These are phyloP conservation scores for Hymenoscyphus scutula DNA, from an alignment of 2,329 filamentous ascomycete species.

Conservation along the genomic window DNA sequence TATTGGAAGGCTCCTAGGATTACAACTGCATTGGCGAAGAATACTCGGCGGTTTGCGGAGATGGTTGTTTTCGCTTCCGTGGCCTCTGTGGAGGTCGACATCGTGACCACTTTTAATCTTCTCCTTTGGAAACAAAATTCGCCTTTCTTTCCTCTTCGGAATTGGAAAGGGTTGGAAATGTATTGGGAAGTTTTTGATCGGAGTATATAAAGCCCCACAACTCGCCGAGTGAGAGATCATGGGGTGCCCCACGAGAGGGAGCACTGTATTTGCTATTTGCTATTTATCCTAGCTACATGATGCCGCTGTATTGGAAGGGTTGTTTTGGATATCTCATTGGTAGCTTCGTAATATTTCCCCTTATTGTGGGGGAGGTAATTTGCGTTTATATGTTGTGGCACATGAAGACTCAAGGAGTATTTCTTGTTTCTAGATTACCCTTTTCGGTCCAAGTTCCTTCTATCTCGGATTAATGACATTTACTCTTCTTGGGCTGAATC, in stretches of 20 bases:
- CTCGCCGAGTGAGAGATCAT: neutral
- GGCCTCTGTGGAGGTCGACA: neutral
- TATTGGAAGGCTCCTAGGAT: conserved; percentile 38
- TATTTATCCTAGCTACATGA: neutral
- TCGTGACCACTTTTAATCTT: neutral
- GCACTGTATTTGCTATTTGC: neutral
- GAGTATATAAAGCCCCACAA: neutral
- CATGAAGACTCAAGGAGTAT: too few relatives aligned
- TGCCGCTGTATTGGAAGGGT: neutral
- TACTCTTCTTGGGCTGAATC: too few relatives aligned
- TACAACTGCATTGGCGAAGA: conserved; percentile 14
- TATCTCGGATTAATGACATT: too few relatives aligned
- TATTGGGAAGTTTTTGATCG: neutral
- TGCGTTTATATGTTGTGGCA: neutral
- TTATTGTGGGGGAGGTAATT: neutral
- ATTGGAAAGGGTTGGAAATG: neutral
- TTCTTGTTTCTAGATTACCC: too few relatives aligned
- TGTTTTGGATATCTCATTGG: neutral
- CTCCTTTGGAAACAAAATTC: too few relatives aligned
- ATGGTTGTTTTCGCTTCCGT: conserved; percentile 10
- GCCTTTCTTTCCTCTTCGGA: neutral
- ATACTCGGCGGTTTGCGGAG: conserved; percentile 12
- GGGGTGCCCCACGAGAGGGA: neutral
- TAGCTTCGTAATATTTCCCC: neutral
- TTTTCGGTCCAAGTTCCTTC: too few relatives aligned